These are phyloP conservation scores for Neurospora sp. DNA, from an alignment of 495 filamentous ascomycete genomes.

Conservation along the genomic window DNA sequence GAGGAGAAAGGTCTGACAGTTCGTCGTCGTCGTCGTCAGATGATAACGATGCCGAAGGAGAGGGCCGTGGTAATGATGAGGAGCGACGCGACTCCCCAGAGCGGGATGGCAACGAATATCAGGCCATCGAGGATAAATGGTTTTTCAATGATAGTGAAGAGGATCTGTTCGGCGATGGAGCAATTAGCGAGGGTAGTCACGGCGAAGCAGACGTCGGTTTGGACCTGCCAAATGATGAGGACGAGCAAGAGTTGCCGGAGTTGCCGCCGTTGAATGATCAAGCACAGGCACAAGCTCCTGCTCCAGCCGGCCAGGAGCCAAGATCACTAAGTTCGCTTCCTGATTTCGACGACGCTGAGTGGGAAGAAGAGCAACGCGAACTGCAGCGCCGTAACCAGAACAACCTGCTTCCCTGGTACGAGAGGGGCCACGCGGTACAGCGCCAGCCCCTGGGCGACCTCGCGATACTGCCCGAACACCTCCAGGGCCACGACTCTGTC, in stretches of 20 bases:
- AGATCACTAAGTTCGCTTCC: not conserved
- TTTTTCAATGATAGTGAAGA: not conserved
- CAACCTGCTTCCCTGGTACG: not conserved
- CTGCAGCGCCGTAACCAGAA: not conserved
- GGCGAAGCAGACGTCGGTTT: not conserved
- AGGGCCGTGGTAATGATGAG: not conserved
- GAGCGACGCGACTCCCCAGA: not conserved
- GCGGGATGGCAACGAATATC: not conserved
- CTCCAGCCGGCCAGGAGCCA: not conserved
- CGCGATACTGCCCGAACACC: not conserved
- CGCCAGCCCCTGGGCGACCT: not conserved
- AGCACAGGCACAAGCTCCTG: not conserved
- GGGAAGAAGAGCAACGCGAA: not conserved
- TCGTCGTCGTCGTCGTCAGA: not conserved
- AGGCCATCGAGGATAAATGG: not conserved
- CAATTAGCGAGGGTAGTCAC: not conserved
- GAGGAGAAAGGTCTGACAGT: not conserved
- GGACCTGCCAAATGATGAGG: not conserved
- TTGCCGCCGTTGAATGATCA: not conserved
- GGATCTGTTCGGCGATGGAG: not conserved
- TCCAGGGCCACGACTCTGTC: not conserved
- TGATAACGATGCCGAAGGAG: not conserved
- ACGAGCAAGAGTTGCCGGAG: not conserved
- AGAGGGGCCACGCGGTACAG: not conserved
- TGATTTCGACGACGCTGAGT: not conserved